Conservation (phyloP, 257 asterid species). For the Solanum microdontum region DNA sequence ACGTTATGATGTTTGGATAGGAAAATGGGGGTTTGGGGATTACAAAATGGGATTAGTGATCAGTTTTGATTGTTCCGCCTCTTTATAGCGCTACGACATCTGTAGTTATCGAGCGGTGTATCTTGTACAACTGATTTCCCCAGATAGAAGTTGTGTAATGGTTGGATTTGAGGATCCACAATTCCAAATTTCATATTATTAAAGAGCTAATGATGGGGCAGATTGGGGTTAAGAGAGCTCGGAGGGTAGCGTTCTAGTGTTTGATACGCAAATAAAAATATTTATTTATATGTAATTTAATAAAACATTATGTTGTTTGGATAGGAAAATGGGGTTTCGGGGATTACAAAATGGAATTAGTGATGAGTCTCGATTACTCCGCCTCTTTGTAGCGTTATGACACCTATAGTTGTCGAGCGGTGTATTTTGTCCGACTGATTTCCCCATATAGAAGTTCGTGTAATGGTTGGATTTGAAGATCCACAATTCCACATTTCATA, state of each 20-base stretch:
- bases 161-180: not conserved
- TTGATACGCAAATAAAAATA: too few relatives aligned
- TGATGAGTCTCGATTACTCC: not conserved
- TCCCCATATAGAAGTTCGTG: not conserved
- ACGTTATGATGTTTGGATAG: not conserved
- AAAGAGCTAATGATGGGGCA: not conserved
- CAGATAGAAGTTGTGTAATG: not conserved
- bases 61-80: rapidly evolving
- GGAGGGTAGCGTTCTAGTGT: not conserved
- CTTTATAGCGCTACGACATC: not conserved
- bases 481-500: not conserved
- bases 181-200: not conserved
- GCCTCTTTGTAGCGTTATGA: not conserved
- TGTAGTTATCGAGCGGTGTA: not conserved
- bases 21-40: not conserved
- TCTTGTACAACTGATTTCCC: not conserved
- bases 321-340: not conserved
- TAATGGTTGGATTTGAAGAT: not conserved
- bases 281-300: not conserved
- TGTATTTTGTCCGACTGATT: not conserved
- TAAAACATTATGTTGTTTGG: not conserved
- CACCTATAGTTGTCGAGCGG: not conserved
- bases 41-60: not conserved
- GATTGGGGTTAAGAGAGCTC: not conserved
- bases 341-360: not conserved